Percentiles rank a stretch among this genome's conserved stretches.
Evolutionary conservation across 2,329 filamentous ascomycete genomes (phyloP).

Genomic region (Bertia moriformis): DNA sequence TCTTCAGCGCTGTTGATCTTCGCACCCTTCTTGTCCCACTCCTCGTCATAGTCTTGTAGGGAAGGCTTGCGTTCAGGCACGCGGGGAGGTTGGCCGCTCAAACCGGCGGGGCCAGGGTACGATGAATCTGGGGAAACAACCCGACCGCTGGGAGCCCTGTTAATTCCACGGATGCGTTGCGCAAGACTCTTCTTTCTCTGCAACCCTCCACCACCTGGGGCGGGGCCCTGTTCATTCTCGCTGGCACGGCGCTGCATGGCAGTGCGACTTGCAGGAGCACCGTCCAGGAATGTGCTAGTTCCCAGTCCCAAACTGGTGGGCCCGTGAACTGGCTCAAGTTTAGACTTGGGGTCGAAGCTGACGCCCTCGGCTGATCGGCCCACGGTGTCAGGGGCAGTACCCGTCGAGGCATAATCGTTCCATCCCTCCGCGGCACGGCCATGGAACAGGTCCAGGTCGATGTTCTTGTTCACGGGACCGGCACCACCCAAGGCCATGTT

Average conservation of each 20-base stretch:
- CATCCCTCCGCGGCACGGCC: slow-evolving; percentile 48
- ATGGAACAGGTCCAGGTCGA: slow-evolving; percentile 49
- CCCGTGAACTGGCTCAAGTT: slow-evolving; percentile 46
- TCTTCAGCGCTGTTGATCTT: slow-evolving; percentile 23
- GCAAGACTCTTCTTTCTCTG: slow-evolving; percentile 54
- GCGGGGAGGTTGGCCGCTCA: slow-evolving; percentile 1
- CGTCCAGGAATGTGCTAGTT: slow-evolving; percentile 57
- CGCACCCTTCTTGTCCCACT: slow-evolving; percentile 47
- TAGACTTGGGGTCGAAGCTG: slow-evolving; percentile 31
- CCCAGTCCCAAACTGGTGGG: slow-evolving; percentile 44
- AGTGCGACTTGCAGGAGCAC: slow-evolving; percentile 48
- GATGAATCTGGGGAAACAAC: slow-evolving; percentile 4
- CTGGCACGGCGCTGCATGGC: slow-evolving; percentile 30
- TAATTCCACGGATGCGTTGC: slow-evolving; percentile 48
- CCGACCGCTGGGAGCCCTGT: slow-evolving; percentile 5
- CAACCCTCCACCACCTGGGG: slow-evolving; percentile 26
- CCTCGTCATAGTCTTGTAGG: slow-evolving; percentile 48
- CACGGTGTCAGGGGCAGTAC: slow-evolving; percentile 8
- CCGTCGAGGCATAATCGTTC: slow-evolving; percentile 36
- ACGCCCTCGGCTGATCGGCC: slow-evolving; percentile 10
- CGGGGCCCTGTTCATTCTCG: slow-evolving; percentile 12
- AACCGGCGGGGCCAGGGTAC: not conserved
- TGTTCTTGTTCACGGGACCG: slow-evolving; percentile 42
- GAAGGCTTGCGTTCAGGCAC: slow-evolving; percentile 38
- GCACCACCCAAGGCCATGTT: slow-evolving; percentile 54